These are phyloP conservation scores for Myxozyma mucilagina DNA, from an alignment of 805 yeast species.

Conservation along the genomic window DNA sequence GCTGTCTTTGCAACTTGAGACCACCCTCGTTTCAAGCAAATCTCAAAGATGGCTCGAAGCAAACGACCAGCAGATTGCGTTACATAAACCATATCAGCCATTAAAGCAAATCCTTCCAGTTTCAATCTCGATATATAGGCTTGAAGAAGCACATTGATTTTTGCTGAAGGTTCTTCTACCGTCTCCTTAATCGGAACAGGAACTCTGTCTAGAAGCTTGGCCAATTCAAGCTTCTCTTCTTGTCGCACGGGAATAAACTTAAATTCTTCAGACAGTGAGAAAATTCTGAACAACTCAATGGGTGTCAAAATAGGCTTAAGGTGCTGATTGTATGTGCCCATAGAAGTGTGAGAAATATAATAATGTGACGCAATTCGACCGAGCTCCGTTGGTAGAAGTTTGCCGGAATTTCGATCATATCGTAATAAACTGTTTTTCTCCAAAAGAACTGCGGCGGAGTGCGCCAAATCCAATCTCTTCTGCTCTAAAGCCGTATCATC, in stretches of 20 bases:
- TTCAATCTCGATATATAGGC: conserved; percentile 76
- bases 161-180: conserved; percentile 69
- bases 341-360: conserved; percentile 75
- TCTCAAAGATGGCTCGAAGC: conserved; percentile 80
- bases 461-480: conserved; percentile 66
- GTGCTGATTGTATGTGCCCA: conserved; percentile 62
- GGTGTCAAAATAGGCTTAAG: conserved; percentile 65
- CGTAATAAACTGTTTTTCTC: conserved; percentile 57
- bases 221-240: conserved; percentile 78
- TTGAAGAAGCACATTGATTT: conserved; percentile 77
- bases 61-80: conserved; percentile 92
- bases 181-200: conserved; percentile 86
- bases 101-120: conserved; percentile 84
- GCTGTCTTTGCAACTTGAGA: conserved; percentile 57
- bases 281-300: conserved; percentile 74
- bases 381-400: conserved; percentile 60
- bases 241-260: conserved; percentile 77
- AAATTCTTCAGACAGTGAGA: conserved; percentile 83
- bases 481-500: conserved; percentile 51
- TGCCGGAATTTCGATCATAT: conserved; percentile 55
- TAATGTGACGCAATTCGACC: conserved; percentile 86
- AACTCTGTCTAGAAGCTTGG: conserved; percentile 64
- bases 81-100: conserved; percentile 89
- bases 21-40: conserved; percentile 71
- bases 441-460: conserved; percentile 69